Evolutionary conservation across 2,329 filamentous ascomycete species (phyloP).

Genomic region (Cyanodermella asteris): DNA sequence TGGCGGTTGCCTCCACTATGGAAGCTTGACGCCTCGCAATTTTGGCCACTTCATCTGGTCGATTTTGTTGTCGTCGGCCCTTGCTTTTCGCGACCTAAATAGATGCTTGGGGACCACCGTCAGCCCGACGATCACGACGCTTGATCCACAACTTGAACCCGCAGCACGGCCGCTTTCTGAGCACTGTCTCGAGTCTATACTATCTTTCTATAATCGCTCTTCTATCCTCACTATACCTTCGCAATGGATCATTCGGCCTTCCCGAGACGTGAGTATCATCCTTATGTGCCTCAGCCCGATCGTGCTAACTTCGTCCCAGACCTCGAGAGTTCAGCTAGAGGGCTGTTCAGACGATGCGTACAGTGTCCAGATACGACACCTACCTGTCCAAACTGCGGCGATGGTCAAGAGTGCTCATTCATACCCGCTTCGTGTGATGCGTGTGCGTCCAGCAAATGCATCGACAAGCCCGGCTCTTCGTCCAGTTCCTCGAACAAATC

Average conservation of each 20-base stretch:
- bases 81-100: neutral
- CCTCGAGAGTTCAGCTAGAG: too few relatives aligned
- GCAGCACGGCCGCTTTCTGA: too few relatives aligned
- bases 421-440: conserved; percentile 34
- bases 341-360: conserved; percentile 37
- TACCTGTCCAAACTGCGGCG: conserved; percentile 36
- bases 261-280: too few relatives aligned
- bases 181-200: too few relatives aligned
- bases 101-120: conserved; percentile 1
- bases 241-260: too few relatives aligned
- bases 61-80: neutral
- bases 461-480: conserved; percentile 16
- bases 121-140: conserved; percentile 2
- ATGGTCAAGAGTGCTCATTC: conserved; percentile 36
- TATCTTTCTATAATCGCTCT: too few relatives aligned
- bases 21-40: too few relatives aligned
- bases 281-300: conserved; percentile 10
- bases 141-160: too few relatives aligned
- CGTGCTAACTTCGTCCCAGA: conserved; percentile 11
- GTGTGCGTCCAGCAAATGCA: conserved; percentile 37
- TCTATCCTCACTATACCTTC: too few relatives aligned
- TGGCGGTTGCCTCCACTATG: too few relatives aligned
- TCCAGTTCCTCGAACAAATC: conserved; percentile 1
- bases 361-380: conserved; percentile 30
- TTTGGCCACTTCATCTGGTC: too few relatives aligned